Evolutionary conservation across 257 asterid genomes (phyloP), one percentile per base, ranked within the genome.

Genomic region (Verbascum thapsus): DNA sequence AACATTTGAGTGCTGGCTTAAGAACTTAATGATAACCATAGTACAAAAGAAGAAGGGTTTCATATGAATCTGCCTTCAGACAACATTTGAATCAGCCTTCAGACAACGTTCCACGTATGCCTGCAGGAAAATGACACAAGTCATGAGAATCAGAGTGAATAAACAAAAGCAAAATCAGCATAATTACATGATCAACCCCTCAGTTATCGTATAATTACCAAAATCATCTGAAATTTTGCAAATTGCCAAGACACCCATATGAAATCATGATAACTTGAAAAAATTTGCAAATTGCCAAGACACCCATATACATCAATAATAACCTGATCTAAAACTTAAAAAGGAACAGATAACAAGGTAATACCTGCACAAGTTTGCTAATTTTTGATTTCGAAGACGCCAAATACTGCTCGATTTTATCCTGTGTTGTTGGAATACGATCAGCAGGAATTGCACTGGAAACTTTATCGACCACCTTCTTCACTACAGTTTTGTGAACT

Each of bases 381-480:
- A 94, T 87, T 76, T 94, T 94, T 58, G 85, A 74, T 80, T 87
- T 81, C 66, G 94, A 81, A 74, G 50, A 71, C 10, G 88, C 69
- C 47, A 94, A 88, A 70, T 87, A 94, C 58, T 82, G 99, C 54
- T 87, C 96, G 19, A 75, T 65, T 69, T 82, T 89, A 8, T 90
- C 96, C 78, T 77, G 94, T 1, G 91, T 82, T 79, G 76, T 87
- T 7, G 99, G 99, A 59, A 90, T 54, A 58, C 87, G 91, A 30
- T 82, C 94, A 12, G 62, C 78, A 72, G 72, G 95, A 57, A 87
- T 75, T 16, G 97, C 69, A 59, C 87, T 51, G 3, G 83, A 83
- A 67, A 94, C 90, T 77, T 92, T 92, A 76, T 92, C 98, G 51
- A 94, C 99, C 80, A 85, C 96, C 79, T 85, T 94, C 76, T 84